Base-by-base conservation (phyloP, 768 basidiomycete species). In the Kwoniella europaea region DNA sequence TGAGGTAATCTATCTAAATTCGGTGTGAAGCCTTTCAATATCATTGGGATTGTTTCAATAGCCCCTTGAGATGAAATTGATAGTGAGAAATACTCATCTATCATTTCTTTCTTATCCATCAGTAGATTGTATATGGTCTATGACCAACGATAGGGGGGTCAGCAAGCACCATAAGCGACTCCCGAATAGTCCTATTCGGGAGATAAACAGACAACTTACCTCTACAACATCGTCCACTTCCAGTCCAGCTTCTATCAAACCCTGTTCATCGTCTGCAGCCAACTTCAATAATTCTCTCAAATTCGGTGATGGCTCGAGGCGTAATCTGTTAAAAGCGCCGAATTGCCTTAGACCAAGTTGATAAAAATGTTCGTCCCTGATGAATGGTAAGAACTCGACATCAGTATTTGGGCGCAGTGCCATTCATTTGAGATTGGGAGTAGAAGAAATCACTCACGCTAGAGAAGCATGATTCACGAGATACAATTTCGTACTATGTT, bases 311-410 rank as follows among this genome's bases (percentile, higher is more conserved):
- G 96, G 95, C 44, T 94, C 90, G 2, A 98, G 86, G 71, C 90
- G 90, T 62, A 98, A 84, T 22, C 89, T 87, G 70, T 88, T 87
- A 72, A 91, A 88, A 71, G 91, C 88, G 1, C 94, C 93, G 77
- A 99, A 99, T 82, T 98, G 96, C 18, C 92, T 87, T 29, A 98
- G 84, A 1, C 89, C 93, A 7, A 99, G 87, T 79, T 99, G 97
- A 83, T 97, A 98, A 82, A 98, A 96, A 43, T 97, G 86, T 75
- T 97, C 94, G 78, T 97, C 94, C 0, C 94, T 97, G 68, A 3
- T 24, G 5, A 10, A 56, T 15, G 35, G 59, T 52, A 24, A 5
- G 18, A 44, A 41, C 24, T 50, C 22, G 15, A 44, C 15, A 62
- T 62, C 10, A 62, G 60, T 55, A 15, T 50, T 50, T 53, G 16